Evolutionary conservation across 441 rosid genomes (phyloP).

Genomic region (Corymbia citriodora): DNA sequence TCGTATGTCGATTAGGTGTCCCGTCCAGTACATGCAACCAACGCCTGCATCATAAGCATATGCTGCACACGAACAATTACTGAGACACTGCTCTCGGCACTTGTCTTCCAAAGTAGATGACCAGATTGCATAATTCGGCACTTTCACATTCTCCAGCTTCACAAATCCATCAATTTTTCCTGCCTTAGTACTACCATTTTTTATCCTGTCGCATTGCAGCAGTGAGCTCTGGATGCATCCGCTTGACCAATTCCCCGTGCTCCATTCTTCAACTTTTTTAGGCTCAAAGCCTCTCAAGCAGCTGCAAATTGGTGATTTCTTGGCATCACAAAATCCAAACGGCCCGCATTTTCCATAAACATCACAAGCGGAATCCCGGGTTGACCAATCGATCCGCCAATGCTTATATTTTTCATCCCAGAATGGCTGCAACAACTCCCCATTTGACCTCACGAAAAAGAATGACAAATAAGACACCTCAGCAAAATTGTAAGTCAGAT

Average conservation of each 20-base stretch:
- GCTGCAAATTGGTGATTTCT: background rate
- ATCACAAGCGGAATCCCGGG: fast-evolving
- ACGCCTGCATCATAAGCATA: background rate
- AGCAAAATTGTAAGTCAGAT: background rate
- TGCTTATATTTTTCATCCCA: background rate
- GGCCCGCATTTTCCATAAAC: background rate
- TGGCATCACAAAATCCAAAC: background rate
- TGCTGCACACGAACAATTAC: background rate
- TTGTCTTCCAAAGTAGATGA: background rate
- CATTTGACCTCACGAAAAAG: background rate
- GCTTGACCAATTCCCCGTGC: background rate
- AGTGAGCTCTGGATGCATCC: background rate
- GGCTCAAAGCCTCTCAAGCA: background rate
- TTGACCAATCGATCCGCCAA: background rate
- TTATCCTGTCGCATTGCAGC: background rate
- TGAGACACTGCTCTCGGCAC: background rate
- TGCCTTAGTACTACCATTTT: background rate
- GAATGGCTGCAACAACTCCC: background rate
- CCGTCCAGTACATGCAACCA: background rate
- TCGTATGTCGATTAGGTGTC: background rate
- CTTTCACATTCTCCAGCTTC: background rate
- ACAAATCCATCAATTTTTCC: background rate
- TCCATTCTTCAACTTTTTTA: background rate
- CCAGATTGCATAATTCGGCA: background rate
- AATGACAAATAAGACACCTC: background rate